Evolutionary conservation across 495 filamentous ascomycete species (phyloP), one percentile per base, ranked within the genome.

Genomic region (Parachaetomium inaequale): DNA sequence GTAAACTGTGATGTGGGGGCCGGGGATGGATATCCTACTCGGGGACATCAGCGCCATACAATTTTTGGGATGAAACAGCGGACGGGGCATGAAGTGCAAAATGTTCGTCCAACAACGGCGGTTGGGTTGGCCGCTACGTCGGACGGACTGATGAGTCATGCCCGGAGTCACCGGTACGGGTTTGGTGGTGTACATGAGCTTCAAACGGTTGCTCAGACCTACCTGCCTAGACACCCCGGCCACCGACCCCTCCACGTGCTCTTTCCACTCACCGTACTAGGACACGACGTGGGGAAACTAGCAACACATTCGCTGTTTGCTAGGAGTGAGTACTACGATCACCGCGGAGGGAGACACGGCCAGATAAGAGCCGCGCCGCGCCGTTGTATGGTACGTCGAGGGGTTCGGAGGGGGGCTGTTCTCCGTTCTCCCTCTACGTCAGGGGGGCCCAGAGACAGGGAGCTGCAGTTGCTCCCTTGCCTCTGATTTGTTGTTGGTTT

Each of bases 1-100:
- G 57, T 45, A 60, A 55, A 34, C 34, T 64, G 51, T 64, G 58
- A 64, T 29, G n/a, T 17, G n/a, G n/a, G n/a, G n/a, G n/a, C n/a
- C 7, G 28, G 8, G 12, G 38, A 40, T 40, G 38, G 15, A 34
- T n/a, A n/a, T n/a, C n/a, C n/a, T n/a, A n/a, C n/a, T n/a, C n/a
- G n/a, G n/a, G n/a, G n/a, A n/a, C n/a, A n/a, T n/a, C n/a, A n/a
- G n/a, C n/a, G n/a, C n/a, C n/a, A n/a, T n/a, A n/a, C n/a, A n/a
- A n/a, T n/a, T 34, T 6, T 34, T 34, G 32, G 32, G 32, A 34
- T 34, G 32, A 34, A n/a, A n/a, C n/a, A n/a, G n/a, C n/a, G n/a
- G n/a, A n/a, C n/a, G n/a, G n/a, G n/a, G n/a, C n/a, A n/a, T n/a
- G n/a, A n/a, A n/a, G n/a, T n/a, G n/a, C n/a, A n/a, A n/a, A n/a